Conservation (phyloP, 2,329 filamentous ascomycete genomes). For the Fusarium illudens region DNA sequence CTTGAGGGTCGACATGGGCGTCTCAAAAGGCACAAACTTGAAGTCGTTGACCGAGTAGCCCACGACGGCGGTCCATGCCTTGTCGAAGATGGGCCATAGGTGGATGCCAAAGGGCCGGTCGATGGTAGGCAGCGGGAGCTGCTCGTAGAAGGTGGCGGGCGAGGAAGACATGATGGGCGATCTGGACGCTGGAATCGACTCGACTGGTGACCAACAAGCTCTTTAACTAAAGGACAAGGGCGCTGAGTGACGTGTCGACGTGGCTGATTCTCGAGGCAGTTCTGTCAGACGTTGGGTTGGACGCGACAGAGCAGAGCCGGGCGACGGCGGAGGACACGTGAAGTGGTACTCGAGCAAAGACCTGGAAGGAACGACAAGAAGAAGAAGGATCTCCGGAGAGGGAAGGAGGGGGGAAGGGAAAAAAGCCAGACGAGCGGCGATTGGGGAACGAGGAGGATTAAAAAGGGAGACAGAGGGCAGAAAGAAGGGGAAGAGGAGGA, state of each 20-base stretch:
- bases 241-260: conserved; percentile 27
- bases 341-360: conserved; percentile 31
- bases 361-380: conserved; percentile 51
- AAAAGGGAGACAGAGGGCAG: conserved; percentile 34
- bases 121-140: conserved; percentile 77
- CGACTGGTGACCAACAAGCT: conserved; percentile 9
- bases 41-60: conserved; percentile 91
- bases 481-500: conserved; percentile 42
- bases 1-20: conserved; percentile 89
- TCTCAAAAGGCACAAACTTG: conserved; percentile 80
- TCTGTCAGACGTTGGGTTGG: conserved; percentile 6
- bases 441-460: conserved; percentile 37
- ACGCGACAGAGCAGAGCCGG: conserved; percentile 31
- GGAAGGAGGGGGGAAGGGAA: conserved; percentile 28
- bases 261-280: conserved; percentile 27
- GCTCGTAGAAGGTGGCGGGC: conserved; percentile 60
- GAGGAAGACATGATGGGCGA: conserved; percentile 48
- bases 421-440: conserved; percentile 31
- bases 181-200: conserved; percentile 17
- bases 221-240: conserved; percentile 22
- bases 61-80: conserved; percentile 76
- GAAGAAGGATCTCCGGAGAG: conserved; percentile 41
- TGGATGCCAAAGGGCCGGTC: conserved; percentile 91
- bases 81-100: conserved; percentile 94
- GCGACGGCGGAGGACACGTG: conserved; percentile 40